These are phyloP conservation scores for Metschnikowia noctiluminum DNA, from an alignment of 805 yeast genomes.

Conservation along the genomic window DNA sequence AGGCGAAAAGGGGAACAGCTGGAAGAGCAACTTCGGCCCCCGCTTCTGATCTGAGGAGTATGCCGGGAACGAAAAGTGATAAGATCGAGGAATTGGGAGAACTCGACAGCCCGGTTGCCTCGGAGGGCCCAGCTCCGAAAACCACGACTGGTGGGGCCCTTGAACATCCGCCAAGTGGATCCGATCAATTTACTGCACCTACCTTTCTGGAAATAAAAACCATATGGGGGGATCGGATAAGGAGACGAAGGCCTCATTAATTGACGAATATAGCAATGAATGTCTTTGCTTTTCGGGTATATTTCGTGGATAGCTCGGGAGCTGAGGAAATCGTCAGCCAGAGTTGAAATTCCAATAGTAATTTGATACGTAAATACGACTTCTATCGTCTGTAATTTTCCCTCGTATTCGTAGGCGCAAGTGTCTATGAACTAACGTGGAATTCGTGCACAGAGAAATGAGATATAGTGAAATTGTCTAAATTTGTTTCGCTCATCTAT, in stretches of 20 bases:
- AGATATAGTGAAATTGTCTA: too few relatives aligned
- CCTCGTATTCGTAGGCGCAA: too few relatives aligned
- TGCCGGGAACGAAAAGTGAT: slow-evolving; percentile 1
- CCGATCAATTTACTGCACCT: slow-evolving; percentile 1
- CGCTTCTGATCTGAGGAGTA: background rate
- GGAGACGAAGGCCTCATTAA: slow-evolving; percentile 1
- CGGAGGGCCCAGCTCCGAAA: background rate
- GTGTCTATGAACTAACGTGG: too few relatives aligned
- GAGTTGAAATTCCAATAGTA: background rate
- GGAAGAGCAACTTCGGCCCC: background rate
- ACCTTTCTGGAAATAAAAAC: slow-evolving; percentile 8
- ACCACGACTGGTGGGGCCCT: background rate
- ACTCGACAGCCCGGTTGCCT: background rate
- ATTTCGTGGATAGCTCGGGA: background rate
- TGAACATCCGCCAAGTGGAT: background rate
- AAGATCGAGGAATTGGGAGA: slow-evolving; percentile 4
- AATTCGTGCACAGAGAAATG: too few relatives aligned
- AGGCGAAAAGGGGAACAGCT: background rate
- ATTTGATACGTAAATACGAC: too few relatives aligned
- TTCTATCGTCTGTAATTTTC: too few relatives aligned
- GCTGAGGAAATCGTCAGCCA: background rate
- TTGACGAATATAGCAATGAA: background rate
- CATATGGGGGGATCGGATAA: slow-evolving; percentile 10
- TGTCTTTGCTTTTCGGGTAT: background rate
- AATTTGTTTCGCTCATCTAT: too few relatives aligned